Evolutionary conservation across 2,329 filamentous ascomycete genomes (phyloP).

Genomic region (Fusarium heterosporum): DNA sequence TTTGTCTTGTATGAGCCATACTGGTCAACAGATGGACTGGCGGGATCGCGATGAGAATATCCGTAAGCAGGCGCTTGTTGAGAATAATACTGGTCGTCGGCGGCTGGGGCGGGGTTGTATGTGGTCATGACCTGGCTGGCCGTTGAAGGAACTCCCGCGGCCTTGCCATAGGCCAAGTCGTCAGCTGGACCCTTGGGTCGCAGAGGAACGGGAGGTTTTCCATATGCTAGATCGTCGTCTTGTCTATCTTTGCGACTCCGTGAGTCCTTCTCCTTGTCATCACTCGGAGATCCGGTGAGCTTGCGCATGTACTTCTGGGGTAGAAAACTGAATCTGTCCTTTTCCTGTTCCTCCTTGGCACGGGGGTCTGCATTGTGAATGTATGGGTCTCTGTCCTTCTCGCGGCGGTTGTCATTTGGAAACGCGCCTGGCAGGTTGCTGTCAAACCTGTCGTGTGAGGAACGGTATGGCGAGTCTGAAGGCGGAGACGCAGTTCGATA

Average conservation of each 20-base stretch:
- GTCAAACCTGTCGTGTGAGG: conserved; percentile 52
- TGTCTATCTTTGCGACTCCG: conserved; percentile 49
- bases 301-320: conserved; percentile 62
- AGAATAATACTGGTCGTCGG: conserved; percentile 26
- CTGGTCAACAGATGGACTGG: conserved; percentile 37
- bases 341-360: conserved; percentile 50
- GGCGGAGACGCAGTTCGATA: conserved; percentile 53
- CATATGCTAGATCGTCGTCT: conserved; percentile 65
- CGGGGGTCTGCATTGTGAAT: conserved; percentile 24
- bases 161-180: conserved; percentile 45
- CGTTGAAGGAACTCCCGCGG: conserved; percentile 37
- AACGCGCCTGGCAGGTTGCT: conserved; percentile 50
- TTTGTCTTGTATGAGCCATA: conserved; percentile 36
- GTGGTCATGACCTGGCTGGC: conserved; percentile 40
- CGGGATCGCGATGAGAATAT: conserved; percentile 27
- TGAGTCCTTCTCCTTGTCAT: conserved; percentile 52
- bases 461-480: conserved; percentile 52
- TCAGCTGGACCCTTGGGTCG: conserved; percentile 41
- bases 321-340: conserved; percentile 58
- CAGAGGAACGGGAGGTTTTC: conserved; percentile 49
- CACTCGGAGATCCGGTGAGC: conserved; percentile 47
- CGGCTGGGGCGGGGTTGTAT: conserved; percentile 41
- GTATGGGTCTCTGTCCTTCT: conserved; percentile 44
- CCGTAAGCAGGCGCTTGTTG: conserved; percentile 32
- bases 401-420: conserved; percentile 49